phyloP scores from a whole-genome alignment of 139 green algal genomes.

The Volvox reticuliferus region DNA sequence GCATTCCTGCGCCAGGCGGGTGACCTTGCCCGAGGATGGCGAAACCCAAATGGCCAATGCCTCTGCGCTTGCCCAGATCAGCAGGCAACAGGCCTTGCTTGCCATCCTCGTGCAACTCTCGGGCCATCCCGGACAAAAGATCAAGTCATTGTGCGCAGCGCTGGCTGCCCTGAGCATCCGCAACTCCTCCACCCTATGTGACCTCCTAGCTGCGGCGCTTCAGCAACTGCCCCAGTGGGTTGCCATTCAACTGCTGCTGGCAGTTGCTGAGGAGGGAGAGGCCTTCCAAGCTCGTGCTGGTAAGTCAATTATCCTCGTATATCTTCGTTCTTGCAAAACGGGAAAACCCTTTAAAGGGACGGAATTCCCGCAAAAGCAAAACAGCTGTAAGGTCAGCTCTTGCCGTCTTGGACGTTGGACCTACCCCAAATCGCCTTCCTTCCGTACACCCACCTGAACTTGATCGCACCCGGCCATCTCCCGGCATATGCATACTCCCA shows the following conservation, averaged over 20 bases:
- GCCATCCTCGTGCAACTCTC: not conserved
- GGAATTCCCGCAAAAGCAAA: too few relatives aligned
- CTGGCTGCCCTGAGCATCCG: slow-evolving; percentile 27
- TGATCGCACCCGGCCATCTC: too few relatives aligned
- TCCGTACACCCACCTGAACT: too few relatives aligned
- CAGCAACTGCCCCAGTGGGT: not conserved
- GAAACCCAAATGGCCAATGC: not conserved
- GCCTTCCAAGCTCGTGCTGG: slow-evolving; percentile 5
- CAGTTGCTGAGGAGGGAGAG: slow-evolving; percentile 41
- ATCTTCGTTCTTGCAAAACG: too few relatives aligned
- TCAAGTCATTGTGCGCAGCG: not conserved
- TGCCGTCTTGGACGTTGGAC: too few relatives aligned
- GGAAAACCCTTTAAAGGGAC: too few relatives aligned
- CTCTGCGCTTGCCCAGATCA: not conserved
- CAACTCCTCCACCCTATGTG: not conserved
- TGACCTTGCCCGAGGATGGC: not conserved
- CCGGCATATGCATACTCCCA: too few relatives aligned
- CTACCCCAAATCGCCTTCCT: too few relatives aligned
- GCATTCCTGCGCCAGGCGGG: not conserved
- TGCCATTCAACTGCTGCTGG: slow-evolving; percentile 15
- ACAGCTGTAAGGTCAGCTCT: too few relatives aligned
- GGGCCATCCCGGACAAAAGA: not conserved
- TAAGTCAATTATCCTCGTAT: not conserved
- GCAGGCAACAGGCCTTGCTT: not conserved
- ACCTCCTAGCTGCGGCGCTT: slow-evolving; percentile 7